Conservation (phyloP, 2,329 filamentous ascomycete species). For the Phyllosticta paracitricarpa region DNA sequence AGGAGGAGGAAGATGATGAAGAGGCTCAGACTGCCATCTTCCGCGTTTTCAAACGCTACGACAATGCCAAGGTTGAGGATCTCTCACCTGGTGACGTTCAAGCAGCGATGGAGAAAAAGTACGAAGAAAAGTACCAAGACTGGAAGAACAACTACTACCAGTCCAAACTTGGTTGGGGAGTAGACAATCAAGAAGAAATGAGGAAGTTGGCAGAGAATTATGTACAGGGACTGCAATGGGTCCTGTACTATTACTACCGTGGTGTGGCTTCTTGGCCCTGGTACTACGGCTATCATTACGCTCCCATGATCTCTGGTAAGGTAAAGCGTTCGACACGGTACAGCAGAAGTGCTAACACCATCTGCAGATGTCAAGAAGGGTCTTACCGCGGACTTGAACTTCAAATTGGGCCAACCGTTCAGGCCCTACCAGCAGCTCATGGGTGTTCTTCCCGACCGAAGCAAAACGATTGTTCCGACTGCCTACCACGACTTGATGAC, state of each 20-base stretch:
- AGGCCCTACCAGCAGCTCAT: slow-evolving; percentile 92
- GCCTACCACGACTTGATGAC: slow-evolving; percentile 93
- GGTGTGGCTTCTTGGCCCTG: slow-evolving; percentile 98
- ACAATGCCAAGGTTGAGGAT: slow-evolving; percentile 79
- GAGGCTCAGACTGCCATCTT: slow-evolving; percentile 74
- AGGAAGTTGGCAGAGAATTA: slow-evolving; percentile 86
- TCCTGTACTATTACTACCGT: slow-evolving; percentile 94
- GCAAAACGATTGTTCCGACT: slow-evolving; percentile 85
- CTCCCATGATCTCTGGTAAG: slow-evolving; percentile 82
- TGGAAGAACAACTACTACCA: slow-evolving; percentile 96
- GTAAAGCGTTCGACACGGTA: background rate
- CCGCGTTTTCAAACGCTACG: slow-evolving; percentile 80
- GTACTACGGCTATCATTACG: slow-evolving; percentile 96
- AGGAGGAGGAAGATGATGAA: slow-evolving; percentile 64
- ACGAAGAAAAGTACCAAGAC: slow-evolving; percentile 76
- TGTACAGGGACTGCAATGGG: slow-evolving; percentile 95
- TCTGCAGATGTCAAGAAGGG: slow-evolving; percentile 72
- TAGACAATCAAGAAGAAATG: slow-evolving; percentile 71
- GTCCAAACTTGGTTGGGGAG: slow-evolving; percentile 81
- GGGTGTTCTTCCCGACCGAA: slow-evolving; percentile 94
- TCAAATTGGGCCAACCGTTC: slow-evolving; percentile 91
- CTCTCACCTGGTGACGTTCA: slow-evolving; percentile 69
- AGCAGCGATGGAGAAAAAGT: slow-evolving; percentile 68
- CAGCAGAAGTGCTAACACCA: background rate
- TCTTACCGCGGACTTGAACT: slow-evolving; percentile 76